Conservation (phyloP, 2,329 filamentous ascomycete species). For the Penicillium thymicola region DNA sequence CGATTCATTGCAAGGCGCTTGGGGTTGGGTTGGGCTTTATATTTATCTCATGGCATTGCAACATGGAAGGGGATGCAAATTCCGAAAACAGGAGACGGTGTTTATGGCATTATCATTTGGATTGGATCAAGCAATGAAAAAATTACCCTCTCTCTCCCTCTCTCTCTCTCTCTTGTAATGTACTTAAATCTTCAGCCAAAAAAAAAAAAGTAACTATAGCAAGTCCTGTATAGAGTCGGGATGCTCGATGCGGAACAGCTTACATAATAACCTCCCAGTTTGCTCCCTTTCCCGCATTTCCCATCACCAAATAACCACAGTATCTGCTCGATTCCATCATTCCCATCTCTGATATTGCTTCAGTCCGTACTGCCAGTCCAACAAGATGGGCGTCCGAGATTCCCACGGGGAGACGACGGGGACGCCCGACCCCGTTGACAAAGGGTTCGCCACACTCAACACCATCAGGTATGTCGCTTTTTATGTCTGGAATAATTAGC, state of each 20-base stretch:
- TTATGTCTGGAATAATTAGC: conserved; percentile 4
- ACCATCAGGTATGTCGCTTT: conserved; percentile 65
- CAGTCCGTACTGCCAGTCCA: neutral
- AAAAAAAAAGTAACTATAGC: no score
- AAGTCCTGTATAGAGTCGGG: neutral
- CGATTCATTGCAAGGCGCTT: conserved; percentile 9
- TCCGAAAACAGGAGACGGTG: neutral
- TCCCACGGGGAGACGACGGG: conserved; percentile 51
- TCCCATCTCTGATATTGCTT: conserved; percentile 3
- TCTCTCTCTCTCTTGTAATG: neutral
- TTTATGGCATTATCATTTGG: neutral
- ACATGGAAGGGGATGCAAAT: neutral
- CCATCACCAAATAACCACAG: neutral
- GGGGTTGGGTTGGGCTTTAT: conserved; percentile 7
- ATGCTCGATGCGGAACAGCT: conserved; percentile 2
- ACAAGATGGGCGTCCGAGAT: conserved; percentile 56
- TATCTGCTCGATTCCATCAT: conserved; percentile 5
- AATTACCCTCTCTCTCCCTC: neutral
- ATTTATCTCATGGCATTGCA: conserved; percentile 3
- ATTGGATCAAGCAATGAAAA: neutral
- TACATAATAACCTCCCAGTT: conserved; percentile 5
- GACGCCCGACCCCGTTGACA: conserved; percentile 63
- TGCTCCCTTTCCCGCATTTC: conserved; percentile 6
- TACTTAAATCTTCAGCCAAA: neutral
- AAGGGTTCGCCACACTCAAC: conserved; percentile 77